Evolutionary conservation across 73 alveolate species (phyloP).

Genomic region (Uronychia binucleata): DNA sequence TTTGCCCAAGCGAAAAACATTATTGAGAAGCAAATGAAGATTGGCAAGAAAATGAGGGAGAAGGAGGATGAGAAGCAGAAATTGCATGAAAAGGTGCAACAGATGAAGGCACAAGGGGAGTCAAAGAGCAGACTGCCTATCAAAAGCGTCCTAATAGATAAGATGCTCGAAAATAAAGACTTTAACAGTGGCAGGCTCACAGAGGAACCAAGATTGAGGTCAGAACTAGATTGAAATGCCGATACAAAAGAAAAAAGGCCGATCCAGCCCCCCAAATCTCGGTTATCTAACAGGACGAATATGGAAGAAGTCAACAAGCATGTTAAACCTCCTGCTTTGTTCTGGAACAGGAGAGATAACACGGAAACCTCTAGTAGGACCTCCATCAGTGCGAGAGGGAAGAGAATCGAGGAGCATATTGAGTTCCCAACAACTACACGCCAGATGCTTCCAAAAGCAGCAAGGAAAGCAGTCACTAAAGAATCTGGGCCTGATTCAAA

Average conservation of each 20-base stretch:
- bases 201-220: background rate
- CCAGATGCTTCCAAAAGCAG: too few relatives aligned
- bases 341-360: background rate
- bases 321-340: background rate
- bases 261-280: background rate
- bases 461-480: too few relatives aligned
- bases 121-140: background rate
- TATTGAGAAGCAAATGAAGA: constrained; percentile 53
- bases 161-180: background rate
- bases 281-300: background rate
- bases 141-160: background rate
- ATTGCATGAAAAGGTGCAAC: constrained; percentile 11
- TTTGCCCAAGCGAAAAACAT: constrained; percentile 53
- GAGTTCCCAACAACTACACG: background rate
- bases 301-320: too few relatives aligned
- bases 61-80: constrained; percentile 4
- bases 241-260: background rate
- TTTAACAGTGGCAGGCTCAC: background rate
- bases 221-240: too few relatives aligned
- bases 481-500: background rate
- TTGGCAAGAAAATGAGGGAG: constrained; percentile 43
- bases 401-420: background rate
- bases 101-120: background rate
- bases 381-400: background rate
- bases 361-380: constrained; percentile 1